Percentiles rank a stretch among this genome's conserved stretches.
Evolutionary conservation across 1,139 yeast genomes (phyloP).

Genomic region (Taphrina deformans): DNA sequence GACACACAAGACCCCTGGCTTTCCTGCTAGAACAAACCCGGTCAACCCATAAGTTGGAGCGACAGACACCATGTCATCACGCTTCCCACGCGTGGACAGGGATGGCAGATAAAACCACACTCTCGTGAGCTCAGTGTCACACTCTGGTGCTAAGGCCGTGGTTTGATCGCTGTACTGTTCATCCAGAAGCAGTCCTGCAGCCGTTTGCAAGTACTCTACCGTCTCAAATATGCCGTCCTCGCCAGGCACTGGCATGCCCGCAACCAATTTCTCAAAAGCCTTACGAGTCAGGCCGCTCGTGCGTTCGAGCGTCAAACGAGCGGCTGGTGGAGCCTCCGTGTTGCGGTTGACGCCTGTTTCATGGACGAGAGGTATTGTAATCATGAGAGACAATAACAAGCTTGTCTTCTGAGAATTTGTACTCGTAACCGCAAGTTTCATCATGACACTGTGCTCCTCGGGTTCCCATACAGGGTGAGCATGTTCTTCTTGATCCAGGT

Average conservation of each 20-base stretch:
- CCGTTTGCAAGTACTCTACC: not conserved
- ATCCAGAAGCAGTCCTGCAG: not conserved
- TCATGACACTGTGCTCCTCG: not conserved
- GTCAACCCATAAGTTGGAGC: constrained; percentile 25
- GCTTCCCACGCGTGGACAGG: constrained; percentile 27
- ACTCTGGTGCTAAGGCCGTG: not conserved
- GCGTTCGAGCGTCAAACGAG: not conserved
- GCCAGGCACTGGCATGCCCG: not conserved
- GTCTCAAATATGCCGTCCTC: not conserved
- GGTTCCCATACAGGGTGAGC: not conserved
- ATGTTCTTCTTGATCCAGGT: not conserved
- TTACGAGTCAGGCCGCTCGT: constrained; percentile 9
- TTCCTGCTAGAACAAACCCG: constrained; percentile 33
- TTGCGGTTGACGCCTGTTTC: no score
- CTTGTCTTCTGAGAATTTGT: not conserved
- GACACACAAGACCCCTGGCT: constrained; percentile 29
- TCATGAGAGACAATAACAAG: not conserved
- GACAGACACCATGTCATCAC: constrained; percentile 16
- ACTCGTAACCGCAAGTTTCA: not conserved
- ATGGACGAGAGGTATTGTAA: not conserved
- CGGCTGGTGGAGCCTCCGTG: not conserved
- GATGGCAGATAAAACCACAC: constrained; percentile 32
- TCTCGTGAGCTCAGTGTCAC: not conserved
- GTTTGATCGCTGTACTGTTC: not conserved
- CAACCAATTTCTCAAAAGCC: constrained; percentile 1